Evolutionary conservation across 768 basidiomycete genomes (phyloP).

Genomic region (Trametopsis cervina): DNA sequence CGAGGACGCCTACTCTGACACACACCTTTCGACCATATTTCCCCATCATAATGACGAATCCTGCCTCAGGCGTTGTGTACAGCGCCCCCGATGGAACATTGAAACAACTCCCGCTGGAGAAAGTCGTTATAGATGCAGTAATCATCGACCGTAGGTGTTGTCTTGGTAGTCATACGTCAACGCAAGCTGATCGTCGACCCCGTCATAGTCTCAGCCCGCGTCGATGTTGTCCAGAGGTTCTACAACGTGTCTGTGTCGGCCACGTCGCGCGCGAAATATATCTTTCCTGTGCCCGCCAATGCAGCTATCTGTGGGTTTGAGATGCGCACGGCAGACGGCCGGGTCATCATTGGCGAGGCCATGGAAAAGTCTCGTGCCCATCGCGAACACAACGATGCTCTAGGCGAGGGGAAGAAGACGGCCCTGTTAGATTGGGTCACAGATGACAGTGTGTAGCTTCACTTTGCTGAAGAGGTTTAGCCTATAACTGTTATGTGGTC

Average conservation of each 20-base stretch:
- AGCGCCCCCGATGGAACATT: neutral
- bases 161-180: too few relatives aligned
- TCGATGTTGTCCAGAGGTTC: constrained; percentile 10
- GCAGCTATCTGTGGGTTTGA: constrained; percentile 51
- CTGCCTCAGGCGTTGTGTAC: constrained; percentile 1
- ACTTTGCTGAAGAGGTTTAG: constrained; percentile 19
- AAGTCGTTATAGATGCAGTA: constrained; percentile 6
- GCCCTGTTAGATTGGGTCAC: constrained; percentile 43
- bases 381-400: constrained; percentile 33
- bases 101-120: constrained; percentile 7
- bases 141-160: constrained; percentile 9
- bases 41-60: neutral
- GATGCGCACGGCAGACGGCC: constrained; percentile 37
- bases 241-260: neutral
- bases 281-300: constrained; percentile 51
- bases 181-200: too few relatives aligned
- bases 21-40: neutral
- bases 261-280: constrained; percentile 43
- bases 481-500: constrained; percentile 43
- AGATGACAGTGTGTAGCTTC: constrained; percentile 37
- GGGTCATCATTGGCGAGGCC: constrained; percentile 35
- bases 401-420: constrained; percentile 32
- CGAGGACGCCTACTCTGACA: neutral
- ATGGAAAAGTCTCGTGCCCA: constrained; percentile 42
- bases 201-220: constrained; percentile 8